Evolutionary conservation across 169 alveolate genomes (phyloP).

Genomic region (Cryptosporidium tyzzeri): DNA sequence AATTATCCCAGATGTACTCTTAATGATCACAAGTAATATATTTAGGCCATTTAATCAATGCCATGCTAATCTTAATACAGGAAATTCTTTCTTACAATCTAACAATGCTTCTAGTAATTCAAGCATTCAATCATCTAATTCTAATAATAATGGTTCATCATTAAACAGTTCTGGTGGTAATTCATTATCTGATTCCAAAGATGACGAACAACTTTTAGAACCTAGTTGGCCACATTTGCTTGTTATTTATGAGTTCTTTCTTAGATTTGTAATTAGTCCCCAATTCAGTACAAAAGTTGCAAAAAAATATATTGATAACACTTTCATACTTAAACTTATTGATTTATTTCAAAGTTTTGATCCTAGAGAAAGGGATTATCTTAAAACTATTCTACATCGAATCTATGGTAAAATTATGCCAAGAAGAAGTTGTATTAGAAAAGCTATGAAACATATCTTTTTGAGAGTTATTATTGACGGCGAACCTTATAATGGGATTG

Average conservation of each 20-base stretch:
- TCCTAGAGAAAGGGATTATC: slow-evolving; percentile 95
- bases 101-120: slow-evolving; percentile 80
- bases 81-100: background rate
- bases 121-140: slow-evolving; percentile 74
- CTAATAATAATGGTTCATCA: background rate
- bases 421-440: slow-evolving; percentile 92
- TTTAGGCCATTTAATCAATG: slow-evolving; percentile 58
- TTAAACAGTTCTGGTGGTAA: background rate
- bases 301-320: slow-evolving; percentile 86
- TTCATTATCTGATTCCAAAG: slow-evolving; percentile 83
- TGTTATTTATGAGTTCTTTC: slow-evolving; percentile 87
- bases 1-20: slow-evolving; percentile 49
- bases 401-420: slow-evolving; percentile 94
- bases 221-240: slow-evolving; percentile 77
- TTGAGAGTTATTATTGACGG: slow-evolving; percentile 92
- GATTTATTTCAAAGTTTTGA: slow-evolving; percentile 94
- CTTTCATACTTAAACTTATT: slow-evolving; percentile 83
- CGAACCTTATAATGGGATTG: slow-evolving; percentile 94
- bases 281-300: slow-evolving; percentile 89
- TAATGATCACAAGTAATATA: slow-evolving; percentile 67
- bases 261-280: slow-evolving; percentile 88
- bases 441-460: slow-evolving; percentile 95
- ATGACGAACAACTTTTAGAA: slow-evolving; percentile 89
- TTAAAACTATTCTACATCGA: slow-evolving; percentile 94
- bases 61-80: slow-evolving; percentile 30